Base-by-base conservation (phyloP, 306 rosid species). In the Lathyrus oleraceus region DNA sequence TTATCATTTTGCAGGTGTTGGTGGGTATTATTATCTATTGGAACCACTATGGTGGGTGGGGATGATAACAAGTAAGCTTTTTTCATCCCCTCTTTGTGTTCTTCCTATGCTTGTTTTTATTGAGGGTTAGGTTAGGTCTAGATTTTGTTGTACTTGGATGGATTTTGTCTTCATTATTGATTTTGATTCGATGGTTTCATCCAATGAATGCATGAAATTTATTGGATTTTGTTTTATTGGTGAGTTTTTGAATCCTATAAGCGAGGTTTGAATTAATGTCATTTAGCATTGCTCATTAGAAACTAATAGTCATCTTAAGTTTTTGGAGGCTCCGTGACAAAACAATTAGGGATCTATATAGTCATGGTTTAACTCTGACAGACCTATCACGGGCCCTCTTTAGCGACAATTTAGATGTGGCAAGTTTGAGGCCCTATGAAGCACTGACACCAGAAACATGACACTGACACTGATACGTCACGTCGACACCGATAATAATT, bases 11-110 rank as follows among this genome's bases (percentile, higher is more conserved):
- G 77, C 19, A 91, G 97, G 96, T 67, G 78, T 82, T 84, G 97
- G 96, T 53, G 97, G 97, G 4, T 84, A 82, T 70, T 76, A 88
- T 82, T 91, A 91, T 76, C 96, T 91, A 62, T 71, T 87, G 82
- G 97, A 91, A 77, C 96, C 96, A 78, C 86, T 89, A 2, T 89
- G 97, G 97, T 91, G 97, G 97, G 58, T 87, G 12, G 97, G 97
- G 61, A 60, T 87, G 91, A 40, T 83, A 63, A 89, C 87, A 72
- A 85, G 97, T 91, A 82, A 89, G 89, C 70, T 48, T 21, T 48
- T 21, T 44, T 35, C n/a, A 42, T 16, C 7, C 51, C 57, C 14
- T 59, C 23, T 42, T 48, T 67, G 8, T 5, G 10, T 12, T 69
- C 30, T 56, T 38, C 17, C 36, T 32, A 51, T 66, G 59, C 65